A percentile compares a stretch with the other conserved stretches of the same genome.
Evolutionary conservation across 345 rosid species (phyloP).

Genomic region (Zanthoxylum bungeanum): DNA sequence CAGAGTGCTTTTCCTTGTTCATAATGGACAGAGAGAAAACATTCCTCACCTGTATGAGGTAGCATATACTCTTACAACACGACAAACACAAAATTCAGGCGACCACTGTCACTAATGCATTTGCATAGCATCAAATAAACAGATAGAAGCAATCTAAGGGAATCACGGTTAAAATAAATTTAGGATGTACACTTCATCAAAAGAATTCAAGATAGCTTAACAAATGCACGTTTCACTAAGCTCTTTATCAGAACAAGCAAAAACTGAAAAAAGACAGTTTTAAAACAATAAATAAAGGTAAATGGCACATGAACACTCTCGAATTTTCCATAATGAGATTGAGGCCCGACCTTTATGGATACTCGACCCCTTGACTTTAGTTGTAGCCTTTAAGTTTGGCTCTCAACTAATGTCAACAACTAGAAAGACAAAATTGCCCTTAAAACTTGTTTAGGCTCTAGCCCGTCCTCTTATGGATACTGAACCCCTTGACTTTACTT

Average conservation of each 20-base stretch:
- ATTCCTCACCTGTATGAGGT: no score
- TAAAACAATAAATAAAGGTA: background rate
- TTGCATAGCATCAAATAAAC: background rate
- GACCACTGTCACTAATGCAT: background rate
- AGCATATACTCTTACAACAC: no score
- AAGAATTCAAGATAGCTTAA: background rate
- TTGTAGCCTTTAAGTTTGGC: background rate
- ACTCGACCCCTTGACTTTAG: background rate
- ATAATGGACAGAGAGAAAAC: background rate
- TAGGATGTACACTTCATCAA: background rate
- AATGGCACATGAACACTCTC: background rate
- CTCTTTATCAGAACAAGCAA: background rate
- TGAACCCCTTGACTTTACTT: no score
- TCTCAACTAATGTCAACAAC: background rate
- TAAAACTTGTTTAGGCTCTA: background rate
- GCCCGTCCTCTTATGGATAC: no score
- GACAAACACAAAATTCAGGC: background rate
- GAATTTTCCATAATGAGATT: background rate
- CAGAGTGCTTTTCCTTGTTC: conserved; percentile 68
- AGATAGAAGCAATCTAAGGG: background rate
- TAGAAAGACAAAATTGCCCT: background rate
- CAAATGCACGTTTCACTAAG: background rate
- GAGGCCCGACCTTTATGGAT: background rate
- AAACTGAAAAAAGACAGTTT: background rate
- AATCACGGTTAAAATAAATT: background rate